Percentiles rank a stretch among this genome's conserved stretches.
Conservation (phyloP, 768 basidiomycete genomes). For the Mycena olivaceomarginata region DNA sequence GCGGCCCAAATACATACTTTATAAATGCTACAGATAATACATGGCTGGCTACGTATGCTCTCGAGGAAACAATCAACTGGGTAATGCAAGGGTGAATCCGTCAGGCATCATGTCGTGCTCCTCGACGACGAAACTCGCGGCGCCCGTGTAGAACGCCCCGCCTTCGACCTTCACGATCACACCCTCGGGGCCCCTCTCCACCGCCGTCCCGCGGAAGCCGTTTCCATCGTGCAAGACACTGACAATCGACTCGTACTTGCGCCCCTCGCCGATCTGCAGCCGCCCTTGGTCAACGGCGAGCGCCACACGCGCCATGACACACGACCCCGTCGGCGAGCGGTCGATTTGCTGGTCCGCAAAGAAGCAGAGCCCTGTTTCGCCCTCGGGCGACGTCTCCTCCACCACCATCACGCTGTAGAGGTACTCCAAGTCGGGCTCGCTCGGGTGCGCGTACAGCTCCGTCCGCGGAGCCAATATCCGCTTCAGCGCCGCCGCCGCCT, state of each 20-base stretch:
- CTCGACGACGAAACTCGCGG: constrained; percentile 43
- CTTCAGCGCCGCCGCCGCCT: constrained; percentile 55
- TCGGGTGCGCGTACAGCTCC: constrained; percentile 54
- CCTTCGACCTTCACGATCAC: constrained; percentile 55
- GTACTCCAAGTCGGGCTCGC: constrained; percentile 56
- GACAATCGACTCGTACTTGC: constrained; percentile 58
- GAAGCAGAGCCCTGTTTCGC: constrained; percentile 55
- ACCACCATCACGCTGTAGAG: constrained; percentile 62
- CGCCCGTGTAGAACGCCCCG: constrained; percentile 56
- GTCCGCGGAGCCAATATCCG: constrained; percentile 42
- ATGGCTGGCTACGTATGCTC: neutral
- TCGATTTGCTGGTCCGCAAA: constrained; percentile 63
- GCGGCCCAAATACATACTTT: constrained; percentile 1
- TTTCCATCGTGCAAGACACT: constrained; percentile 46
- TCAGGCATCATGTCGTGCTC: constrained; percentile 39
- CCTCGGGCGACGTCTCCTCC: constrained; percentile 45
- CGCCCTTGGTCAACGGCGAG: constrained; percentile 56
- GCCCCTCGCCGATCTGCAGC: constrained; percentile 50
- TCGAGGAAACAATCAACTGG: constrained; percentile 1
- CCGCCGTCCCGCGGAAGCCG: constrained; percentile 52
- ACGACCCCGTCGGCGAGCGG: constrained; percentile 62
- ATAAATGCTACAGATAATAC: neutral
- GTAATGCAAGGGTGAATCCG: constrained; percentile 35
- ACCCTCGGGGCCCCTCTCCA: constrained; percentile 36
- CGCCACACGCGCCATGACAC: constrained; percentile 61